Evolutionary conservation across 2,329 filamentous ascomycete species (phyloP).

Genomic region (Epicoccum nigrum): DNA sequence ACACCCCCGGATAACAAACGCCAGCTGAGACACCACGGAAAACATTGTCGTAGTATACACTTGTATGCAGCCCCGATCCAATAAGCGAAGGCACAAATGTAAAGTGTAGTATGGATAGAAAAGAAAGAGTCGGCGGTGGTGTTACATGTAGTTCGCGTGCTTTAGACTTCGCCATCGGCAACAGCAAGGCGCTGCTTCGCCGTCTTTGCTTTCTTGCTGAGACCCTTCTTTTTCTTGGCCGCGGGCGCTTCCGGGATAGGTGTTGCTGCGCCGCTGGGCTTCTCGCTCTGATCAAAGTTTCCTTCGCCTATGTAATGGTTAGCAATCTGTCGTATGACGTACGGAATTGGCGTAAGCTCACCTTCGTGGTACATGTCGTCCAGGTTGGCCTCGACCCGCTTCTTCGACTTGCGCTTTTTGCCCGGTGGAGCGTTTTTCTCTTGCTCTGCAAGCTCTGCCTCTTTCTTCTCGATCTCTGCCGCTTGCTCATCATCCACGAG

Average conservation of each 20-base stretch:
- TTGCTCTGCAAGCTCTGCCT: conserved; percentile 78
- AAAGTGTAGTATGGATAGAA: conserved; percentile 4
- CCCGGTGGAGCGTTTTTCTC: conserved; percentile 57
- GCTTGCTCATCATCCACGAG: conserved; percentile 96
- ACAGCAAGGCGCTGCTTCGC: conserved; percentile 57
- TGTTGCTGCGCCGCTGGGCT: conserved; percentile 84
- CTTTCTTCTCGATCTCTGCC: conserved; percentile 89
- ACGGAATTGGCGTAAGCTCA: conserved; percentile 56
- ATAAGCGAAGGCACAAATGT: not conserved
- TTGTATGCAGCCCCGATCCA: not conserved
- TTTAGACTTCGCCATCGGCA: conserved; percentile 51
- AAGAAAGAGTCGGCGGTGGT: conserved; percentile 4
- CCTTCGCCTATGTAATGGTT: conserved; percentile 75
- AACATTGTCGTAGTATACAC: conserved; percentile 10
- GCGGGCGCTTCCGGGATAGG: conserved; percentile 62
- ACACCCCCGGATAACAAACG: not conserved
- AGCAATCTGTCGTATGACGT: conserved; percentile 10
- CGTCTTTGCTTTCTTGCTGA: conserved; percentile 60
- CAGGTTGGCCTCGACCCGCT: conserved; percentile 68
- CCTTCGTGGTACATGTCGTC: conserved; percentile 99
- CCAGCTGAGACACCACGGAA: not conserved
- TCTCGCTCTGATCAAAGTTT: conserved; percentile 88
- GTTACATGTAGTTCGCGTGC: not conserved
- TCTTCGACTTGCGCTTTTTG: conserved; percentile 66
- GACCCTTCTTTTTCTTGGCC: conserved; percentile 53